Evolutionary conservation across 345 rosid species (phyloP), one percentile per base, ranked within the genome.

Genomic region (Gossypium herbaceum): DNA sequence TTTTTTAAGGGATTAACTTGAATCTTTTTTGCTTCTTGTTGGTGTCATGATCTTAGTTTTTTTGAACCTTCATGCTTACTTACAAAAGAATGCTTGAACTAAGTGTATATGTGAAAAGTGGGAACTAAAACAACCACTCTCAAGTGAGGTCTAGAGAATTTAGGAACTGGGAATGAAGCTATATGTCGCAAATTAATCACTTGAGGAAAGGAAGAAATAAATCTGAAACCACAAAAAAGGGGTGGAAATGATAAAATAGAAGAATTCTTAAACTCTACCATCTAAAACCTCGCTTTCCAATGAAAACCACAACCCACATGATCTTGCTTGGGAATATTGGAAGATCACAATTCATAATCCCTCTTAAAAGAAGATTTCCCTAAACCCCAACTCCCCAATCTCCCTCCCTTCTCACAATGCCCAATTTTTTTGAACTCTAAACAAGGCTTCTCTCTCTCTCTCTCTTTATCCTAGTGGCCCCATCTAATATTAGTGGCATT

Each of bases 301-400:
- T 58, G 82, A 81, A 83, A 78, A 60, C 77, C 82, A 76, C 81
- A 79, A 45, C 68, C 86, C 86, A 85, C 85, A 87, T 86, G 89
- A 85, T 84, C 81, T 80, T 83, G 84, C 81, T 80, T 52, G 84
- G 86, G 80, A 85, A 80, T 66, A 77, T 76, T 76, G 86, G 78
- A 82, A 85, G 82, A 77, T 85, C 85, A 63, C 79, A 59, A 20
- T 10, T 60, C 41, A 60, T 39, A 59, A 59, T 50, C 73, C 71
- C 76, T 54, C 80, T 84, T 73, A 81, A 82, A 81, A 72, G 72
- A 76, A 75, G 81, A 74, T 68, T 75, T 83, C 73, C 13, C 17
- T 7, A 2, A 64, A 55, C 11, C 66, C 61, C 77, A 70, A 74
- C 64, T 65, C 67, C 76, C 73, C 82, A 63, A 25, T 34, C 60